Evolutionary conservation across 164 flowering plant species (phyloP), one percentile per base, ranked within the genome.

Genomic region (Vitis amurensis): DNA sequence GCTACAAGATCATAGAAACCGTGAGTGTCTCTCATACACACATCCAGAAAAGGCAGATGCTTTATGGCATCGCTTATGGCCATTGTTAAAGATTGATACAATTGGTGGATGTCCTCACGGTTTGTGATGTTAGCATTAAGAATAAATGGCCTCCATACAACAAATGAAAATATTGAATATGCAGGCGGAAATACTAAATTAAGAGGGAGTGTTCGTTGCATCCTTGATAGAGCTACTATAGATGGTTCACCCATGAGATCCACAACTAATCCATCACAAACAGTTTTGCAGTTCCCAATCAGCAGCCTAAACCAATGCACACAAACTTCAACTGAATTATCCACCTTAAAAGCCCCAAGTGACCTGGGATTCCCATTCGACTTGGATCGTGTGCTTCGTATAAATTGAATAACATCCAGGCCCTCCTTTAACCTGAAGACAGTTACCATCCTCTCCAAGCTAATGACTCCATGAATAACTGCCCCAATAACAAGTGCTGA

Each of bases 251-350:
- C 98, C 65, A 96, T 76, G 72, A 93, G 94, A 16, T 89, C 94
- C 71, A 81, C 89, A 67, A 93, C 78, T 14, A 92, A 77, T 23
- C 99, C 98, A 81, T 96, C 97, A 67, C 58, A 91, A 66, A 96
- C 79, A 15, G 90, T 87, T 77, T 89, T 84, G 71, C 92, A 90
- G 71, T 94, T 94, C 47, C 99, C 99, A 68, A 92, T 77, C 76
- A 96, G 96, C 72, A 96, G 84, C 84, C 98, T 85, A 78, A 94
- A 96, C 99, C 97, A 93, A 74, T 92, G 98, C 55, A 88, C 74
- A 78, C 75, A 84, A 48, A 88, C 84, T 85, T 94, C 99, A 70
- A 88, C 68, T 15, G 82, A 72, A 70, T 59, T 87, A 64, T 96
- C 99, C 66, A 77, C 76, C 80, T 88, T 96, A 27, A 74, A 74